Evolutionary conservation across 345 rosid genomes (phyloP).

Genomic region (Hirschfeldia incana): DNA sequence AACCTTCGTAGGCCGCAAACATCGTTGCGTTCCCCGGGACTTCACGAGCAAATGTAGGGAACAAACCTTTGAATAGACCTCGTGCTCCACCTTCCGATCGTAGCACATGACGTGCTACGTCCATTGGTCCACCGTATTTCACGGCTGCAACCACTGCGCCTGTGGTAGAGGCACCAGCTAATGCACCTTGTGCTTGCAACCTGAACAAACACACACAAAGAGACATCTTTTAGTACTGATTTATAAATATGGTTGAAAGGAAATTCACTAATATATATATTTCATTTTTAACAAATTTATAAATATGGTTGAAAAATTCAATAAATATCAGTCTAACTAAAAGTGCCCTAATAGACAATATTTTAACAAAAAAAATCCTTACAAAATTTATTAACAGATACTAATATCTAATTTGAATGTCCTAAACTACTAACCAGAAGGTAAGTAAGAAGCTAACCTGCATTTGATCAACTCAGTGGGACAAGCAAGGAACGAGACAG

Average conservation of each 20-base stretch:
- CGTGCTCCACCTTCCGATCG: slow-evolving; percentile 77
- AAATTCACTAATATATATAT: no score
- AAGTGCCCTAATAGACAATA: no score
- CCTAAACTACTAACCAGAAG: no score
- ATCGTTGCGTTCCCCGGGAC: slow-evolving; percentile 91
- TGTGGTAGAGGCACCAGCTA: slow-evolving; percentile 46
- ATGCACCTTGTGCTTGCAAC: slow-evolving; percentile 92
- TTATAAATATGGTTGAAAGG: no score
- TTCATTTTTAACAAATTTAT: no score
- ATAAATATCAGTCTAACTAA: no score
- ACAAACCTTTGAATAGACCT: slow-evolving; percentile 93
- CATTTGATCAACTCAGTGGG: slow-evolving; percentile 98
- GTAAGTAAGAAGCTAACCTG: slow-evolving; percentile 51
- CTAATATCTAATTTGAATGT: no score
- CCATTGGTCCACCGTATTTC: slow-evolving; percentile 93
- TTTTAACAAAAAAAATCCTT: no score
- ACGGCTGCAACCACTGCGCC: slow-evolving; percentile 57
- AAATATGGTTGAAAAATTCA: no score
- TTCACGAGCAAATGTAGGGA: slow-evolving; percentile 91
- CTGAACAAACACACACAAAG: slow-evolving; percentile 43
- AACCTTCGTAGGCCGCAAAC: slow-evolving; percentile 84
- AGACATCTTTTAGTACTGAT: not conserved
- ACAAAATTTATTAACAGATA: no score
- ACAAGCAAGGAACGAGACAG: slow-evolving; percentile 97
- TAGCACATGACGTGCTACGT: slow-evolving; percentile 86